A percentile compares a stretch with the other conserved stretches of the same genome.
phyloP scores from a whole-genome alignment of 108 stramenopile genomes.

The Hondaea fermentalgiana region DNA sequence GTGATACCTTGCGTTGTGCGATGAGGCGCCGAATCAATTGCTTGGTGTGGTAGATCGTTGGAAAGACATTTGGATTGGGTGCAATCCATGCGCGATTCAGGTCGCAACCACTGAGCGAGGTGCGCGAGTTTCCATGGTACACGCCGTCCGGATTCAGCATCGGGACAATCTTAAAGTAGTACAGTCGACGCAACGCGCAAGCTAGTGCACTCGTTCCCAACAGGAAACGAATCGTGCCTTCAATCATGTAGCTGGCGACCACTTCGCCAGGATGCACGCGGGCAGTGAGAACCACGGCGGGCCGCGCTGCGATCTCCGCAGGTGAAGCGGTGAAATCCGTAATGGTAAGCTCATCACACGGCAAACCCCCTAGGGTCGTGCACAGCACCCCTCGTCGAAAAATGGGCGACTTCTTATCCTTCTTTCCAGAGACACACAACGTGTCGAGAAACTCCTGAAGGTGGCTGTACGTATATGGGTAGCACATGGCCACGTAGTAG shows the following conservation, averaged over 20 bases:
- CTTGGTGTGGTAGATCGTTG: conserved; percentile 38
- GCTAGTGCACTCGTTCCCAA: conserved; percentile 23
- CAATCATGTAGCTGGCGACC: conserved; percentile 52
- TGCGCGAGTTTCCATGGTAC: conserved; percentile 48
- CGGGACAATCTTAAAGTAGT: conserved; percentile 52
- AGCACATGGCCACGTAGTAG: conserved; percentile 45
- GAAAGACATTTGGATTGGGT: conserved; percentile 33
- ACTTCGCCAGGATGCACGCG: conserved; percentile 57
- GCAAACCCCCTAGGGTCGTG: conserved; percentile 38
- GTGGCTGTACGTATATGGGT: conserved; percentile 53
- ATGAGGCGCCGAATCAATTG: conserved; percentile 22
- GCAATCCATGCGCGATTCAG: conserved; percentile 42
- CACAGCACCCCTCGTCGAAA: conserved; percentile 33
- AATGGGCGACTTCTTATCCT: background rate
- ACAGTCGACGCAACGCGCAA: conserved; percentile 27
- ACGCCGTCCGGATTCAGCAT: conserved; percentile 63
- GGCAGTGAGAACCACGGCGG: conserved; percentile 22
- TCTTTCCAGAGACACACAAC: background rate
- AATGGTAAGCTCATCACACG: conserved; percentile 48
- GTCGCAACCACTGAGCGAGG: conserved; percentile 40
- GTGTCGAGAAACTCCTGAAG: conserved; percentile 13
- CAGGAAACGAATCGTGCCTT: conserved; percentile 50
- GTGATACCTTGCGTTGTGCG: conserved; percentile 16
- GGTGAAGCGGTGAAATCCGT: conserved; percentile 20
- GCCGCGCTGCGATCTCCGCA: background rate